A percentile compares a stretch with the other conserved stretches of the same genome.
Evolutionary conservation across 1,284 basidiomycete species (phyloP).

Genomic region (Trichosporon sp.): DNA sequence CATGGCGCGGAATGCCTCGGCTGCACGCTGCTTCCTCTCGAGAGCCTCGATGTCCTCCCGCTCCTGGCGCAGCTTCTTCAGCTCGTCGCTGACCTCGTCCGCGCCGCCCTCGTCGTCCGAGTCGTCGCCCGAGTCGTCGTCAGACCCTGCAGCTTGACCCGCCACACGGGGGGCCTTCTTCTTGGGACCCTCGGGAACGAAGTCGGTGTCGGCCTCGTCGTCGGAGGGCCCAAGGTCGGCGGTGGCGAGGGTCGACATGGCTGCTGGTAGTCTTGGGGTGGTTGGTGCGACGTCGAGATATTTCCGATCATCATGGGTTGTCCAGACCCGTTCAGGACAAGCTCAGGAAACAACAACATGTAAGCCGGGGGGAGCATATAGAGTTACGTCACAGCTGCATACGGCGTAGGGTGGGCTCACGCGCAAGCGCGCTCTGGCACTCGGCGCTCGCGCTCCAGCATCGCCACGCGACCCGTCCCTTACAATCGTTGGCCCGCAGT

Average conservation of each 20-base stretch:
- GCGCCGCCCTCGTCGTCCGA: conserved; percentile 16
- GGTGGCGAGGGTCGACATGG: conserved; percentile 42
- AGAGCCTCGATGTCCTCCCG: conserved; percentile 3
- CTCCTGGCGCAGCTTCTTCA: conserved; percentile 1
- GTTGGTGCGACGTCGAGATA: not conserved
- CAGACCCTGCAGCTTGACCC: not conserved
- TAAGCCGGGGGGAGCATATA: not conserved
- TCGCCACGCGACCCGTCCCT: not conserved
- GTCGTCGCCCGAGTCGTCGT: conserved; percentile 12
- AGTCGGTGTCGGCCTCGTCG: conserved; percentile 37
- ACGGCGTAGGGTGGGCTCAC: not conserved
- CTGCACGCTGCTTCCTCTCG: conserved; percentile 13
- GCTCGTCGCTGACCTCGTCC: not conserved
- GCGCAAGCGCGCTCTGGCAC: not conserved
- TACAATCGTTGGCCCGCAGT: not conserved
- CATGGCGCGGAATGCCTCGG: conserved; percentile 16
- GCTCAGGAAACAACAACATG: conserved; percentile 5
- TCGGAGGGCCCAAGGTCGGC: conserved; percentile 35
- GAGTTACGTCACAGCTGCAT: not conserved
- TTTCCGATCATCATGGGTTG: not conserved
- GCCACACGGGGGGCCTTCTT: not conserved
- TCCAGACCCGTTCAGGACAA: not conserved
- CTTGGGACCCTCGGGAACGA: conserved; percentile 26
- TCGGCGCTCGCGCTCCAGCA: not conserved
- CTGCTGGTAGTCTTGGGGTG: not conserved